Base-by-base conservation (phyloP, 2,329 filamentous ascomycete species). In the Colletotrichum lentis region DNA sequence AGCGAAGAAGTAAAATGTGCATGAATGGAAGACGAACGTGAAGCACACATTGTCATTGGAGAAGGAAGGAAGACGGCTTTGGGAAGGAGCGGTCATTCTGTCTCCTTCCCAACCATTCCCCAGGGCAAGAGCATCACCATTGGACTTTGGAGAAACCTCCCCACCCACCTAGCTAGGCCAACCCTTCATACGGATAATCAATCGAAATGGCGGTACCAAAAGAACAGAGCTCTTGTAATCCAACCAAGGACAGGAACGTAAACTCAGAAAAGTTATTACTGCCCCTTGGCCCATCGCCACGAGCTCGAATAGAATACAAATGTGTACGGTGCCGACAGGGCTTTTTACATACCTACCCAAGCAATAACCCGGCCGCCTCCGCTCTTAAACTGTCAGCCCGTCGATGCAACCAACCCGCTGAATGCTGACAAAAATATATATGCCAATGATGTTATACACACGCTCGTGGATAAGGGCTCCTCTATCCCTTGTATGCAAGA, bases 401-500 rank as follows among this genome's bases (percentile, higher is more conserved):
- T 35, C 64, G 27, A 69, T 67, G 67, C 67, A 67, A 56, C 35
- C n/a, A 59, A 59, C 47, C 57, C 67, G 63, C 57, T 67, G 52
- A 12, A 67, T 67, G 52, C 46, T 63, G 52, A 39, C 49, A 14
- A 47, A 46, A 62, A 39, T 22, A n/a, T 39, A 16, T 12, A 47
- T 27, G 31, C 22, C 49, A 20, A 44, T 69, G 39, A 58, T 35
- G 31, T 58, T 24, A 3, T 62, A 58, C 67, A 58, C 57, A 69
- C 24, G 53, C 43, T 62, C 4, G 10, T 37, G n/a, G 46, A 20
- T 16, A 27, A 10, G 27, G 14, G 20, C 58, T 54, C 18, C 37
- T 71, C 77, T 75, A 92, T 71, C 90, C 89, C 74, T 83, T 84
- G 79, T 85, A 88, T 64, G 90, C 82, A 72, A 95, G 79, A 79